Base-by-base conservation (phyloP, 345 rosid species). In the Eucalyptus polybractea region DNA sequence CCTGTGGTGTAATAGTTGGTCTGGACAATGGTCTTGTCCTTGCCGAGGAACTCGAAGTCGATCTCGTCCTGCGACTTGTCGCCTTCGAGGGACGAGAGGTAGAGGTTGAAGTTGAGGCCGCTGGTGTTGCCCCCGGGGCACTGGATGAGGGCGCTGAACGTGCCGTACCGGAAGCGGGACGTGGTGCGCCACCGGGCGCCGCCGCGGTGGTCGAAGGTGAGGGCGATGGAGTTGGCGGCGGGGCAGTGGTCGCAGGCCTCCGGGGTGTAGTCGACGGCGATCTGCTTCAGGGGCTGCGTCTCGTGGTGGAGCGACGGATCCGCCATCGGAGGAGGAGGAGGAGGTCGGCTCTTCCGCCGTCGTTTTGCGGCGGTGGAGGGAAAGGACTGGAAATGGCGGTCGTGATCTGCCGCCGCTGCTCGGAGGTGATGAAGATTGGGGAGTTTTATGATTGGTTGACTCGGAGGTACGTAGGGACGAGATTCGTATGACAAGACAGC, bases 21-120 rank as follows among this genome's bases (percentile, higher is more conserved):
- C 88, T 94, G 95, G 22, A 93, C 90, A 15, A 91, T 90, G 86
- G 92, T 92, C 88, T 87, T 91, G 91, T 94, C 95, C 88, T 93
- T 95, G 90, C 96, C 97, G 0, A 95, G 90, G 93, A 95, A 95
- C 91, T 94, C 97, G 87, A 95, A 94, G 90, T 95, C 97, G 90
- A 95, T 94, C 94, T 93, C 96, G 88, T 94, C 96, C 60, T 94
- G 96, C 87, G 96, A 93, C 90, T 92, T 93, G 90, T 95, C 93
- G 31, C 96, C 97, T n/a, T 95, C 97, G 37, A 95, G 93, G 31
- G 96, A 93, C 24, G 94, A 94, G 62, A 94, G 95, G 87, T 95
- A 94, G 69, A 94, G 86, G 94, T 93, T 94, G 95, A 95, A 93
- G 91, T 93, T 94, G 91, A 95, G 96, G 87, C 97, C 96, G 67